Base-by-base conservation (phyloP, 768 basidiomycete genomes). In the Sutorius australiensis region DNA sequence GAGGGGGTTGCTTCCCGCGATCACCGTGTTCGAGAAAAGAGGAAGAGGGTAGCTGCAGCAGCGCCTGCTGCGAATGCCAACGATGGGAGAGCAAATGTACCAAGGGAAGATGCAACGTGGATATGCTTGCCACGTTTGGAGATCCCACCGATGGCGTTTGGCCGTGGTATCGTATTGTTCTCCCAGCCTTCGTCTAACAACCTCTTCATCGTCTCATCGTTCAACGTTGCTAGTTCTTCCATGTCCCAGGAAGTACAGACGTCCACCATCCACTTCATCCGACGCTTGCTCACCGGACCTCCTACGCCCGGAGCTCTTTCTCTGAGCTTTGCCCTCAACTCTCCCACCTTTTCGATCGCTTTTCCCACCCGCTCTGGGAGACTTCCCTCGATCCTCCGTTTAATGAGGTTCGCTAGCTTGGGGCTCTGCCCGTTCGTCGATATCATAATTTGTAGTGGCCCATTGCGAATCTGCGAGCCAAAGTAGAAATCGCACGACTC, bases 401-500 rank as follows among this genome's bases (percentile, higher is more conserved):
- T 82, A 49, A 99, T 83, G 60, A 97, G 75, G 56, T 87, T 87
- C 4, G 95, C 93, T 65, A 98, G 77, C 64, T 90, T 86, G 2
- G 97, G 97, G 12, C 92, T 90, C 61, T 89, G 85, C 31, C 97
- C 97, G 55, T 91, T 91, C 4, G 97, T 98, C 16, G 92, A 95
- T 47, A 99, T 84, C 89, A 98, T 88, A 58, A 99, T 83, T 71
- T 97, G 94, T 21, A 99, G 74, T 0, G 95, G 91, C 0, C 95
- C 95, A 55, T 85, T 80, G 30, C 92, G 86, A 54, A 98, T 84
- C 68, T 92, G 90, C 3, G 92, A 89, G 46, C 97, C 97, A 73
- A 98, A 99, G 76, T 95, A 98, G 66, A 99, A 99, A 72, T 99
- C 95, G 77, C 97, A 99, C 39, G 86, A 81, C 40, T 89, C 84